These are phyloP conservation scores for Boletus tylopilopsis DNA, from an alignment of 768 basidiomycete genomes.

Conservation along the genomic window DNA sequence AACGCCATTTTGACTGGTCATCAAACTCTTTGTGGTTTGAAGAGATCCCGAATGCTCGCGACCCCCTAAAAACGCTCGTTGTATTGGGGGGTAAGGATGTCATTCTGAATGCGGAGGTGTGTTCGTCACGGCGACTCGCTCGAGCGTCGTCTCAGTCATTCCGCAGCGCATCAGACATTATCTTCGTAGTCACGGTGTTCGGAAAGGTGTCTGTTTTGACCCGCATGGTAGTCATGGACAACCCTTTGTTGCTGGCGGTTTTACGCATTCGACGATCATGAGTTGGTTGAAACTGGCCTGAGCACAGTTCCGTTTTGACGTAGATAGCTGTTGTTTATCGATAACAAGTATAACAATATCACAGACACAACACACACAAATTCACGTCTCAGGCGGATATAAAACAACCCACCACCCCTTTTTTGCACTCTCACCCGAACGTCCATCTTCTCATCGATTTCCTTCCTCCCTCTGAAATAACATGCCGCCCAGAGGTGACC, in stretches of 20 bases:
- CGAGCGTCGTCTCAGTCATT: background rate
- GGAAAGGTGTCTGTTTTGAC: constrained; percentile 62
- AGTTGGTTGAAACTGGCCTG: constrained; percentile 49
- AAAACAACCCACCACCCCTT: constrained; percentile 13
- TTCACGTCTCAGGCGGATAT: constrained; percentile 14
- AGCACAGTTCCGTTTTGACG: constrained; percentile 8
- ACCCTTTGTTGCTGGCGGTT: constrained; percentile 49
- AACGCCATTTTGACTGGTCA: constrained; percentile 81
- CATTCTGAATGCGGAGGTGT: constrained; percentile 71
- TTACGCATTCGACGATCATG: constrained; percentile 54
- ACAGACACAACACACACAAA: constrained; percentile 28
- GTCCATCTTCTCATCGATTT: constrained; percentile 10
- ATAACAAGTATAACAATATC: constrained; percentile 19
- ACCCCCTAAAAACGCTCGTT: constrained; percentile 64
- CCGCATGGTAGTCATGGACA: constrained; percentile 61
- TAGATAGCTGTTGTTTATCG: constrained; percentile 14
- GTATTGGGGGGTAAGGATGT: constrained; percentile 81
- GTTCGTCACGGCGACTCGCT: background rate
- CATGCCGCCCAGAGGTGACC: constrained; percentile 40
- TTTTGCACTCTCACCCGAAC: constrained; percentile 15
- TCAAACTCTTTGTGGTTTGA: constrained; percentile 89
- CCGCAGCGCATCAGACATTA: constrained; percentile 68
- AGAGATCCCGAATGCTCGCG: constrained; percentile 77
- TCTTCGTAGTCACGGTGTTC: constrained; percentile 69
- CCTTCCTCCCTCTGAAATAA: background rate